Conservation (phyloP, 352 stramenopile species). For the Phytophthora europaea region DNA sequence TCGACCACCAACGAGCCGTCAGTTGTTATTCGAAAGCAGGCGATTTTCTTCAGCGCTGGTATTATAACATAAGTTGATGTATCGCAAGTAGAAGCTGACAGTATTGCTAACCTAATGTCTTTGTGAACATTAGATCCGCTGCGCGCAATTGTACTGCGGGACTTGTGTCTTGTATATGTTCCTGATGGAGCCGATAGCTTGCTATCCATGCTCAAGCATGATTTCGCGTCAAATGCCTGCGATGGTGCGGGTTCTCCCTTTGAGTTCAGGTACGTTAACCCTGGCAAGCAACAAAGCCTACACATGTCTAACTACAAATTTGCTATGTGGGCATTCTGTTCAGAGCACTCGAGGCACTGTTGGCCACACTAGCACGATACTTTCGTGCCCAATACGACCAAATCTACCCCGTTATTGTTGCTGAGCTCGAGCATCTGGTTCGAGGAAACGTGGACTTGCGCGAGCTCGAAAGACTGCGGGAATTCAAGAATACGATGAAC, state of each 20-base stretch:
- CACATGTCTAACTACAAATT: neutral
- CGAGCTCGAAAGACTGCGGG: slow-evolving; percentile 51
- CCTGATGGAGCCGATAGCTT: slow-evolving; percentile 41
- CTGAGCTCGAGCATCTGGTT: slow-evolving; percentile 47
- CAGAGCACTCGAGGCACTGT: slow-evolving; percentile 47
- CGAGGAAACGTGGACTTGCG: slow-evolving; percentile 31
- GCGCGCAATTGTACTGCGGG: slow-evolving; percentile 59
- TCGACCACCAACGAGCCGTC: slow-evolving; percentile 57
- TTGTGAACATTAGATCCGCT: slow-evolving; percentile 44
- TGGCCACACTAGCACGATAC: slow-evolving; percentile 48
- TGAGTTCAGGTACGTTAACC: slow-evolving; percentile 39
- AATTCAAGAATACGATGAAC: slow-evolving; percentile 61
- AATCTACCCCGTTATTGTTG: slow-evolving; percentile 30
- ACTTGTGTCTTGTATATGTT: slow-evolving; percentile 51
- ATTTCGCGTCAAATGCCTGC: slow-evolving; percentile 35
- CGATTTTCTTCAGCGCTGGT: slow-evolving; percentile 64
- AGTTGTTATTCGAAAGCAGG: slow-evolving; percentile 60
- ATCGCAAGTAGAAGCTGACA: neutral
- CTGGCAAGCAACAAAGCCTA: neutral
- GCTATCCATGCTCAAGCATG: slow-evolving; percentile 44
- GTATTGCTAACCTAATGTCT: neutral
- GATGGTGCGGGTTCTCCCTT: slow-evolving; percentile 48
- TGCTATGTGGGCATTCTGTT: neutral
- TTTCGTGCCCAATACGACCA: slow-evolving; percentile 47
- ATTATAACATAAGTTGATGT: neutral